Conservation (phyloP, 352 stramenopile genomes). For the Phytophthora chlamydospora region DNA sequence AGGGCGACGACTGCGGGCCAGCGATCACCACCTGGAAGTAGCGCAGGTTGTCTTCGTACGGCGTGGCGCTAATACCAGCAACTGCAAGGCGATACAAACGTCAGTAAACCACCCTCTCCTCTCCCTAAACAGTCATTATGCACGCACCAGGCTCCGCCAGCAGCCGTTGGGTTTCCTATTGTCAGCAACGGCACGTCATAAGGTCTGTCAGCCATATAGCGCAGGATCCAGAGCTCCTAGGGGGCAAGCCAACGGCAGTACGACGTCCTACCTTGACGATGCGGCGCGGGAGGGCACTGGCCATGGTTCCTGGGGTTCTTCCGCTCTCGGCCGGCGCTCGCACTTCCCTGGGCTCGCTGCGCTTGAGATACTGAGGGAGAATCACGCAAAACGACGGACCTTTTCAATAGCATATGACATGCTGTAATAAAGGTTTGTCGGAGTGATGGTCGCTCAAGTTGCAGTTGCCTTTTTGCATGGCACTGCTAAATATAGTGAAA, state of each 20-base stretch:
- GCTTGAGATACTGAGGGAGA: slow-evolving; percentile 22
- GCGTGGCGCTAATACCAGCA: slow-evolving; percentile 95
- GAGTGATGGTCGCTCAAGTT: slow-evolving; percentile 28
- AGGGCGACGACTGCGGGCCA: slow-evolving; percentile 95
- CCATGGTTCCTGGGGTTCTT: slow-evolving; percentile 41
- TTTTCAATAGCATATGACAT: slow-evolving; percentile 4
- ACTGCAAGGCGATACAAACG: slow-evolving; percentile 49
- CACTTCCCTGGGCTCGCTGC: slow-evolving; percentile 7
- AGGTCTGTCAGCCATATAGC: neutral
- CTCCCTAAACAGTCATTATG: slow-evolving; percentile 5
- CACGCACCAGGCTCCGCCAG: slow-evolving; percentile 90
- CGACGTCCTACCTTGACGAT: slow-evolving; percentile 67
- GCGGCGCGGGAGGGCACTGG: slow-evolving; percentile 65
- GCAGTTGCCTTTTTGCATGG: slow-evolving; percentile 17
- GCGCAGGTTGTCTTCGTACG: slow-evolving; percentile 97
- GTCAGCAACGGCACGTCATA: slow-evolving; percentile 3
- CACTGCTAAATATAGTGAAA: slow-evolving; percentile 16
- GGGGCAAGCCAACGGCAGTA: neutral
- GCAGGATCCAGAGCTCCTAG: neutral
- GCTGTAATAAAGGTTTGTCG: slow-evolving; percentile 1
- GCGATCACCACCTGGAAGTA: slow-evolving; percentile 99
- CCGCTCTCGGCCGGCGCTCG: neutral
- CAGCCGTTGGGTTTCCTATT: slow-evolving; percentile 94
- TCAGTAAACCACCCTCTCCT: neutral
- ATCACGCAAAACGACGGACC: slow-evolving; percentile 16